phyloP scores from a whole-genome alignment of 1,284 basidiomycete genomes.

The Cutaneotrichosporon sp. region DNA sequence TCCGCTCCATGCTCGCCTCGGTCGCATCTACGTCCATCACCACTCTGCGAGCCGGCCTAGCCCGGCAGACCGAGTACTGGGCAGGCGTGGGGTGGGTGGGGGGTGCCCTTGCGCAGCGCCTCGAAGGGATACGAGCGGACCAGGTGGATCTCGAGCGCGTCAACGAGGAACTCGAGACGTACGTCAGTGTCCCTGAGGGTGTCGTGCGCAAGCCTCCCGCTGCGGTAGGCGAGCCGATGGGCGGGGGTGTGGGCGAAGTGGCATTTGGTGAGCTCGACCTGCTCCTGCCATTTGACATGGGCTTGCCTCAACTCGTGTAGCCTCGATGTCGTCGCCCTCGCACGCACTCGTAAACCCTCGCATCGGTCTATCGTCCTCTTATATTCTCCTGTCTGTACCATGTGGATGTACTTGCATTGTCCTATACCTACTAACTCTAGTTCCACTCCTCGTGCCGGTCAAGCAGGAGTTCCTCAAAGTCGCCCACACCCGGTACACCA shows the following conservation, averaged over 20 bases:
- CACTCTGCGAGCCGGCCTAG: conserved; percentile 30
- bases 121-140: conserved; percentile 22
- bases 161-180: conserved; percentile 28
- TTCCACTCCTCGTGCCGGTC: conserved; percentile 11
- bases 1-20: conserved; percentile 23
- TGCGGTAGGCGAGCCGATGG: neutral
- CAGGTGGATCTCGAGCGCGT: conserved; percentile 27
- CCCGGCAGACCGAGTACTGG: conserved; percentile 30
- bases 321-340: too few relatives aligned
- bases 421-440: neutral
- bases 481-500: conserved; percentile 26
- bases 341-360: too few relatives aligned
- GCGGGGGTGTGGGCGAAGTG: neutral
- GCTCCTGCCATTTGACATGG: conserved; percentile 7
- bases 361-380: neutral
- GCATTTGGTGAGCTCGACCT: conserved; percentile 9
- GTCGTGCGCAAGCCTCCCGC: conserved; percentile 5
- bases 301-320: too few relatives aligned
- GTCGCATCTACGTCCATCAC: conserved; percentile 27
- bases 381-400: neutral
- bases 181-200: conserved; percentile 33
- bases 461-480: conserved; percentile 32
- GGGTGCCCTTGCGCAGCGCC: conserved; percentile 27
- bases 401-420: neutral
- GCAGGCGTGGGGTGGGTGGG: conserved; percentile 30